Evolutionary conservation across 495 filamentous ascomycete genomes (phyloP), one percentile per base, ranked within the genome.

Genomic region (Physcia stellaris): DNA sequence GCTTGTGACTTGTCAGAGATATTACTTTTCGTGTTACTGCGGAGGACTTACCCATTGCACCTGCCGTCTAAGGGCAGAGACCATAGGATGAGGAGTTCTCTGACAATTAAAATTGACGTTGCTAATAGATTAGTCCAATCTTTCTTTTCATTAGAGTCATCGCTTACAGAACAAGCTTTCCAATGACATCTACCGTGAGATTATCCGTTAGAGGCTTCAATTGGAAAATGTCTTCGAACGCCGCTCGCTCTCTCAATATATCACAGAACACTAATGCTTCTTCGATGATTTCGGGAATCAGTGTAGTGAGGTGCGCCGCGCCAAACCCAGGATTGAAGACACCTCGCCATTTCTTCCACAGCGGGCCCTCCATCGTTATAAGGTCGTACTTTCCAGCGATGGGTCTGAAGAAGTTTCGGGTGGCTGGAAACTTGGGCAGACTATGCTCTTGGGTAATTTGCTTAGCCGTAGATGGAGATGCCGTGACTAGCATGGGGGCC

Each of bases 391-490:
- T 23, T 12, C 59, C 56, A 7, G 47, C 44, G 10, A 61, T 32
- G 6, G 46, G 48, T 4, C 43, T 22, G 13, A 59, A 31, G n/a
- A 37, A 47, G 6, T 37, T 40, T 5, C 31, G 20, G 6, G 46
- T 23, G 7, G 26, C 31, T 2, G 35, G 10, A 40, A 53, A 49
- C 19, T 56, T 56, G 12, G 40, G 36, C 7, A 56, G 34, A 12
- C 44, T 48, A 20, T 38, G 38, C 17, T 43, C 37, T 10, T 49
- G 34, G 4, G 45, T 41, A 24, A 54, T 30, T 35, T 68, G 63
- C 24, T 61, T 57, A 15, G 66, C 62, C 0, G 68, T 35, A 3
- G 63, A 57, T 30, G 71, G 61, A 46, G 59, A 57, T 20, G 47
- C 42, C 18, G 73, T 44, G 6, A 69, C 32, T 6, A 63, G 35